Conservation (phyloP, 208 protist species). For the Zelonia costaricensis region DNA sequence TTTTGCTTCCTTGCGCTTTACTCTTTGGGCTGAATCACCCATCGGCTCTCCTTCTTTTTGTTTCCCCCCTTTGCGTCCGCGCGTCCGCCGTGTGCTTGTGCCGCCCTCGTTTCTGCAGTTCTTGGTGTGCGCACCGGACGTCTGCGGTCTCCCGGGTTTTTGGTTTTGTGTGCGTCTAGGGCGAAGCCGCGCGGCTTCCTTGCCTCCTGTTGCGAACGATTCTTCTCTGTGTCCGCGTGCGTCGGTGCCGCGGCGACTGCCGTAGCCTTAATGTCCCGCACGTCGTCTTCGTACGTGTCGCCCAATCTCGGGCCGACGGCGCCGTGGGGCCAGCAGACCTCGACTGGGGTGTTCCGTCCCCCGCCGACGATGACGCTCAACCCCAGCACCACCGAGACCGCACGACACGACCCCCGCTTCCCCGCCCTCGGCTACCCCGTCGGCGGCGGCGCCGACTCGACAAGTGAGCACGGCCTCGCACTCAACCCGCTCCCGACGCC, state of each 20-base stretch:
- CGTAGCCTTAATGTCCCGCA: conserved; percentile 25
- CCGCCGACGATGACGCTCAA: conserved; percentile 34
- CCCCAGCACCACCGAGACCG: conserved; percentile 9
- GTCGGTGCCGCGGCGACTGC: too few relatives aligned
- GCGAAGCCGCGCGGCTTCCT: too few relatives aligned
- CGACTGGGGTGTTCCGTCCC: conserved; percentile 71
- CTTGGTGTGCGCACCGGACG: too few relatives aligned
- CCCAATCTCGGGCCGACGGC: conserved; percentile 60
- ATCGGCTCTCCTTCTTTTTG: conserved; percentile 2
- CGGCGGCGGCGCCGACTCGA: conserved; percentile 1
- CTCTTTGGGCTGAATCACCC: not conserved
- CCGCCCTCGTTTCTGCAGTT: not conserved
- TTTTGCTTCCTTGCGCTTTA: not conserved
- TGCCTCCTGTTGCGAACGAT: too few relatives aligned
- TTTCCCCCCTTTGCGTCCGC: not conserved
- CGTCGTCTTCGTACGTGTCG: conserved; percentile 56
- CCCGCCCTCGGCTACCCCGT: conserved; percentile 7
- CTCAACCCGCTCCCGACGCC: not conserved
- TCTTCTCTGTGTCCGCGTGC: not conserved
- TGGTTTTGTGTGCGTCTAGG: too few relatives aligned
- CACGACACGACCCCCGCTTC: conserved; percentile 14
- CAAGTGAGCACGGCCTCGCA: conserved; percentile 12
- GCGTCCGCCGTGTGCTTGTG: not conserved
- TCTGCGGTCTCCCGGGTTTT: too few relatives aligned
- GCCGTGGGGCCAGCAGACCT: conserved; percentile 62